Base-by-base conservation (phyloP, 176 grass and related monocot species). In the Ananas comosus region DNA sequence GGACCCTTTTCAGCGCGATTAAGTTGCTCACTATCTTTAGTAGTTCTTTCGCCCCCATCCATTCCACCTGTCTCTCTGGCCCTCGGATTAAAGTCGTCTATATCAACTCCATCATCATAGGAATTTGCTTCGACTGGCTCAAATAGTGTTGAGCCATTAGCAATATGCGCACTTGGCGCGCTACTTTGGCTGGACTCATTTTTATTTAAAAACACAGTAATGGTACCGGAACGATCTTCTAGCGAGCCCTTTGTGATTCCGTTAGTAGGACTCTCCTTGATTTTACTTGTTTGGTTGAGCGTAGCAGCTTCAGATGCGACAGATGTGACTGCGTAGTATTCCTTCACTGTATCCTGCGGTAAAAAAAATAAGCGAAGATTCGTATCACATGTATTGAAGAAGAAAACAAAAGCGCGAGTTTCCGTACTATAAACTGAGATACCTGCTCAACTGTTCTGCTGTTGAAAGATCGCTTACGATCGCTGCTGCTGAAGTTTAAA, bases 371-470 rank as follows among this genome's bases (percentile, higher is more conserved):
- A 70, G 18, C 83, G 5, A 72, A 67, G 71, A 42, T 6, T 42
- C 33, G 33, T 61, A 61, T 10, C 21, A 61, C 9, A 59, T 9
- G 17, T 59, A 59, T 10, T 19, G 54, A 58, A 8, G 54, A 19
- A 14, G 18, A 58, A 58, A 54, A 5, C 52, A 54, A 29, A 29
- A 33, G 53, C n/a, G 3, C 53, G 12, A 16, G 13, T n/a, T 56
- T 18, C 13, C 16, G 1, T 17, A 59, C 2, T 59, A 17, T 9
- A 9, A 59, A 21, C 16, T 61, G 11, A 49, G 21, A 12, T 88
- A 90, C 87, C 84, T 96, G 70, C 82, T 78, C 23, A 64, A 71
- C 33, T 70, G 79, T 24, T 80, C 77, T 71, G 70, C 51, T 67
- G 61, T 76, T 48, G 13, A 79, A 14, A 71, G 57, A 50, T 42